Conservation (phyloP, 331 rosid genomes). For the Stylosanthes scabra region DNA sequence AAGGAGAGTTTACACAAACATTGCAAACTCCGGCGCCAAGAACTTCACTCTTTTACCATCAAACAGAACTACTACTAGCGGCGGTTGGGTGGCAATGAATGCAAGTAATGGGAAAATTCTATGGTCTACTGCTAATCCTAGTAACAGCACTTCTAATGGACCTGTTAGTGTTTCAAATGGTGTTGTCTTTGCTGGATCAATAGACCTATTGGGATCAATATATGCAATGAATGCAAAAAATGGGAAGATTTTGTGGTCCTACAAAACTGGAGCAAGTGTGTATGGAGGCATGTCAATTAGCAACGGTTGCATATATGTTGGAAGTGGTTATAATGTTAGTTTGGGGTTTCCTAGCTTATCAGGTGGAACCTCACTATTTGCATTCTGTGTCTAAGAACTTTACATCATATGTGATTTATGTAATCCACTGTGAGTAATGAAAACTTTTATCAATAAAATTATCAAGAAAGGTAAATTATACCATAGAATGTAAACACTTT, state of each 20-base stretch:
- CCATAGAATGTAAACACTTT: too few relatives aligned
- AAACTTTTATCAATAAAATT: too few relatives aligned
- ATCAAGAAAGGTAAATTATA: too few relatives aligned
- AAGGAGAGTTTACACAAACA: slow-evolving; percentile 37
- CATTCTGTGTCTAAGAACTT: slow-evolving; percentile 46
- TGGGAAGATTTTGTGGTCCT: slow-evolving; percentile 59
- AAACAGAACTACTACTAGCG: slow-evolving; percentile 43
- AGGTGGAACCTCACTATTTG: slow-evolving; percentile 53
- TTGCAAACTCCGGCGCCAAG: slow-evolving; percentile 21
- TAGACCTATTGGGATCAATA: slow-evolving; percentile 46
- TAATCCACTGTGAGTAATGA: too few relatives aligned
- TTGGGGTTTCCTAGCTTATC: slow-evolving; percentile 42
- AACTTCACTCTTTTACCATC: slow-evolving; percentile 50
- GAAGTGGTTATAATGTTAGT: slow-evolving; percentile 58
- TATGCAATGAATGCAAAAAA: slow-evolving; percentile 55
- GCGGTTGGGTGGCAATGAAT: slow-evolving; percentile 74
- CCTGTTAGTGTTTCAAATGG: slow-evolving; percentile 71
- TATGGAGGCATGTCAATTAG: slow-evolving; percentile 66
- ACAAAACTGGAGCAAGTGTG: slow-evolving; percentile 60
- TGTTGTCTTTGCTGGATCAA: slow-evolving; percentile 68
- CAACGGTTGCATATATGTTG: slow-evolving; percentile 62
- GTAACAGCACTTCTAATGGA: slow-evolving; percentile 46
- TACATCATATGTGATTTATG: too few relatives aligned
- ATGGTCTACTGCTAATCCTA: slow-evolving; percentile 63
- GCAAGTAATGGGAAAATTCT: slow-evolving; percentile 49